Conservation (phyloP, 2,329 filamentous ascomycete species). For the Fusarium ramigenum region DNA sequence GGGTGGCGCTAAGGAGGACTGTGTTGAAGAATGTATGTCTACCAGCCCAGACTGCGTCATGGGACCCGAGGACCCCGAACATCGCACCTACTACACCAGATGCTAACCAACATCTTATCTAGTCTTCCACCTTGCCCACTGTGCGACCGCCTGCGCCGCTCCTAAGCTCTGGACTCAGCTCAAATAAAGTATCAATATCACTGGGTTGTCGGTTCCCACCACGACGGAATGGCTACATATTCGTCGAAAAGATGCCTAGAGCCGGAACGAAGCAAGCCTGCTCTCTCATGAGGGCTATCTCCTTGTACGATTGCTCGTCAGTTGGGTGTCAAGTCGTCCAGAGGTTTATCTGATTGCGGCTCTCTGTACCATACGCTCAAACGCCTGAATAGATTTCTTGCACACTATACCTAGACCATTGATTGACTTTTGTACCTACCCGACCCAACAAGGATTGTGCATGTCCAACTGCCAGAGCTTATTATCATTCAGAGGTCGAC, state of each 20-base stretch:
- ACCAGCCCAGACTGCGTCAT: slow-evolving; percentile 10
- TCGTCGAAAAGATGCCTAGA: slow-evolving; percentile 39
- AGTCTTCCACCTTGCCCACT: slow-evolving; percentile 99
- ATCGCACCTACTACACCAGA: not conserved
- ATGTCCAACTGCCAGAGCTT: not conserved
- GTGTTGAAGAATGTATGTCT: slow-evolving; percentile 93
- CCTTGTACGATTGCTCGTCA: slow-evolving; percentile 42
- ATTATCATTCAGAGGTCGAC: not conserved
- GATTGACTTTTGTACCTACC: slow-evolving; percentile 1
- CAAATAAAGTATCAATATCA: slow-evolving; percentile 70
- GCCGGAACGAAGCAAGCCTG: slow-evolving; percentile 37
- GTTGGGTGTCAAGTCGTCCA: slow-evolving; percentile 30
- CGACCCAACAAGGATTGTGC: not conserved
- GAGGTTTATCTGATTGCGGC: slow-evolving; percentile 33
- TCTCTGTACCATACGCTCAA: slow-evolving; percentile 46
- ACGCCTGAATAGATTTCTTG: slow-evolving; percentile 47
- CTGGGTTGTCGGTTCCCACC: slow-evolving; percentile 25
- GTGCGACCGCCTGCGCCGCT: slow-evolving; percentile 89
- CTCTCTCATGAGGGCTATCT: slow-evolving; percentile 18
- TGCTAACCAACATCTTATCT: slow-evolving; percentile 50
- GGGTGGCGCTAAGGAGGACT: slow-evolving; percentile 86
- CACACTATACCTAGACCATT: slow-evolving; percentile 18
- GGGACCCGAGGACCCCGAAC: not conserved
- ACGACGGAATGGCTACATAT: slow-evolving; percentile 38
- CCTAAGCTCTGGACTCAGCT: slow-evolving; percentile 94